phyloP scores from a whole-genome alignment of 78 protist species.

The Paratrimastix pyriformis region DNA sequence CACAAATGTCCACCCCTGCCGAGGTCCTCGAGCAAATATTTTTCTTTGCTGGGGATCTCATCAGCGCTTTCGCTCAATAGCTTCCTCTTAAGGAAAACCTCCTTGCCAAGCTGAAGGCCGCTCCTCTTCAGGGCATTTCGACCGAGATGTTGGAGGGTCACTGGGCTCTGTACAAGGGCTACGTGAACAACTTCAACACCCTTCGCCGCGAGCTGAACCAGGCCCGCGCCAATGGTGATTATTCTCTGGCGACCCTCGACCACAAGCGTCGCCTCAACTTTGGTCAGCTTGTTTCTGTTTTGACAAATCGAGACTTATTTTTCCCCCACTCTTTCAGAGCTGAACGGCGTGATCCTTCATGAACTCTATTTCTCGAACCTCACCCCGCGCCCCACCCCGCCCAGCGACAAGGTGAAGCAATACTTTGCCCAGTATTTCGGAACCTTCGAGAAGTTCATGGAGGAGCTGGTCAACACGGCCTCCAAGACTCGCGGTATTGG shows the following conservation, averaged over 20 bases:
- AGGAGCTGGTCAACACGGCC: constrained; percentile 1
- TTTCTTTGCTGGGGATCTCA: too few relatives aligned
- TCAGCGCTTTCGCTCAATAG: too few relatives aligned
- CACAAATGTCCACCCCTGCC: too few relatives aligned
- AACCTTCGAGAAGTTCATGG: not conserved
- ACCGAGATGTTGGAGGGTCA: not conserved
- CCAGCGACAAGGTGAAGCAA: not conserved
- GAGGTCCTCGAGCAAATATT: too few relatives aligned
- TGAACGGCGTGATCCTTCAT: constrained; percentile 23
- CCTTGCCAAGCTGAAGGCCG: not conserved
- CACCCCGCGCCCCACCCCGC: not conserved
- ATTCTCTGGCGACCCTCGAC: not conserved
- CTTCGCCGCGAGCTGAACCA: not conserved
- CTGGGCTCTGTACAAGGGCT: constrained; percentile 18
- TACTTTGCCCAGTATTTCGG: constrained; percentile 12
- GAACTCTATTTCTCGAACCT: constrained; percentile 19
- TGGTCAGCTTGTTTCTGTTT: not conserved
- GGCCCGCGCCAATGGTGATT: not conserved
- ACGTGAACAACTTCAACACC: constrained; percentile 27
- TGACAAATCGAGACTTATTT: not conserved
- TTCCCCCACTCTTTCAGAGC: too few relatives aligned
- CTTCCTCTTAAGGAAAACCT: not conserved
- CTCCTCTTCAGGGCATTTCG: constrained; percentile 9
- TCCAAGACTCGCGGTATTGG: constrained; percentile 31
- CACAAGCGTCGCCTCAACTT: not conserved